Evolutionary conservation across 495 filamentous ascomycete genomes (phyloP).

Genomic region (Penicillium atrosanguineum): DNA sequence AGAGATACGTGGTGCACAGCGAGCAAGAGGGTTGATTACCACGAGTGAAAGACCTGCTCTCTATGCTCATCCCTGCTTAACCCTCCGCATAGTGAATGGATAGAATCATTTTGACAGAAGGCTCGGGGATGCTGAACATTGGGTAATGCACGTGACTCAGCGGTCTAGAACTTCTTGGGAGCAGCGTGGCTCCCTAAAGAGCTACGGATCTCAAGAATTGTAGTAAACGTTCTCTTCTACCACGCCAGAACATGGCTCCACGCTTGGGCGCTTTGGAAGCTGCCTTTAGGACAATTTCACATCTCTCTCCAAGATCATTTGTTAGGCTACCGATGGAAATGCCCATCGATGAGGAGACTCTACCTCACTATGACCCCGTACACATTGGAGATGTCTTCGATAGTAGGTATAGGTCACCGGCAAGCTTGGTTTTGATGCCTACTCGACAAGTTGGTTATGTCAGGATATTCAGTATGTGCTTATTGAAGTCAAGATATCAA

Average conservation of each 20-base stretch:
- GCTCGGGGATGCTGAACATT: too few relatives aligned
- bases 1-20: too few relatives aligned
- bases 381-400: conserved; percentile 48
- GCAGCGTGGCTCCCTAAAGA: too few relatives aligned
- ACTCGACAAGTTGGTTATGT: conserved; percentile 54
- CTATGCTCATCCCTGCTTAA: too few relatives aligned
- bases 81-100: too few relatives aligned
- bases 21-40: too few relatives aligned
- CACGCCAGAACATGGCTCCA: background rate
- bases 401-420: conserved; percentile 45
- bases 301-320: conserved; percentile 4
- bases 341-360: conserved; percentile 4
- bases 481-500: background rate
- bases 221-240: conserved; percentile 2
- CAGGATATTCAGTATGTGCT: conserved; percentile 43
- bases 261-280: too few relatives aligned
- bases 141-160: too few relatives aligned
- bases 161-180: too few relatives aligned
- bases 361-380: conserved; percentile 29
- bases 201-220: too few relatives aligned
- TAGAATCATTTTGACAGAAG: too few relatives aligned
- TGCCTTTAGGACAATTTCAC: background rate
- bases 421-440: conserved; percentile 54
- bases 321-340: background rate
- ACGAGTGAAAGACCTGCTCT: too few relatives aligned